phyloP scores from a whole-genome alignment of 331 rosid species.

The Prunus yedoensis region DNA sequence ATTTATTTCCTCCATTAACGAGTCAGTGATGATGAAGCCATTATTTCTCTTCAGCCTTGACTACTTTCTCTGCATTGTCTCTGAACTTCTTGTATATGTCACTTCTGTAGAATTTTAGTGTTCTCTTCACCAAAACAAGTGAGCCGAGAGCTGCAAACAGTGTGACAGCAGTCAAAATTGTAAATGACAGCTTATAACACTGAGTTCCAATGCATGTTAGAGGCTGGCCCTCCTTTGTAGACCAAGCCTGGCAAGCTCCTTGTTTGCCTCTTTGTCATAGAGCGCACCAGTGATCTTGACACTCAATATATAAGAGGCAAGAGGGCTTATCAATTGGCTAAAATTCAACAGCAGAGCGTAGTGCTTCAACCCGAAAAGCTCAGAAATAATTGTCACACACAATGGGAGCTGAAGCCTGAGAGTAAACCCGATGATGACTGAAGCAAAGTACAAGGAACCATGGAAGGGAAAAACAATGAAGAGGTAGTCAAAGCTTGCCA shows the following conservation, averaged over 20 bases:
- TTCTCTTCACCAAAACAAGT: not conserved
- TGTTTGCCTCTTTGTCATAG: not conserved
- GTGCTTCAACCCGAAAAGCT: slow-evolving; percentile 4
- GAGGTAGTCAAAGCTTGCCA: not conserved
- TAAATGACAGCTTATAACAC: not conserved
- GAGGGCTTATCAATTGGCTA: not conserved
- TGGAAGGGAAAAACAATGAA: not conserved
- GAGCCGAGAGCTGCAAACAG: not conserved
- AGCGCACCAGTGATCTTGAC: slow-evolving; percentile 1
- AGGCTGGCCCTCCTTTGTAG: not conserved
- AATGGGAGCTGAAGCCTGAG: not conserved
- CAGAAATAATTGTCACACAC: not conserved
- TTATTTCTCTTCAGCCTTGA: not conserved
- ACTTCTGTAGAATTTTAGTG: slow-evolving; percentile 4
- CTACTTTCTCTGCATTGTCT: not conserved
- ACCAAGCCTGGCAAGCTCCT: not conserved
- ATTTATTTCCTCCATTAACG: not conserved
- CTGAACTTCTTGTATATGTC: slow-evolving; percentile 5
- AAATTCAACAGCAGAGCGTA: slow-evolving; percentile 4
- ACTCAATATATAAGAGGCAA: not conserved
- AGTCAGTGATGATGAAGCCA: not conserved
- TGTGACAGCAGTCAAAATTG: not conserved
- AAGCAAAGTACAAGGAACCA: not conserved
- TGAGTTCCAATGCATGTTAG: slow-evolving; percentile 15
- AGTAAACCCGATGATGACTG: not conserved